Evolutionary conservation across 1,284 basidiomycete genomes (phyloP), one percentile per base, ranked within the genome.

Genomic region (Fomitopsis palustris): DNA sequence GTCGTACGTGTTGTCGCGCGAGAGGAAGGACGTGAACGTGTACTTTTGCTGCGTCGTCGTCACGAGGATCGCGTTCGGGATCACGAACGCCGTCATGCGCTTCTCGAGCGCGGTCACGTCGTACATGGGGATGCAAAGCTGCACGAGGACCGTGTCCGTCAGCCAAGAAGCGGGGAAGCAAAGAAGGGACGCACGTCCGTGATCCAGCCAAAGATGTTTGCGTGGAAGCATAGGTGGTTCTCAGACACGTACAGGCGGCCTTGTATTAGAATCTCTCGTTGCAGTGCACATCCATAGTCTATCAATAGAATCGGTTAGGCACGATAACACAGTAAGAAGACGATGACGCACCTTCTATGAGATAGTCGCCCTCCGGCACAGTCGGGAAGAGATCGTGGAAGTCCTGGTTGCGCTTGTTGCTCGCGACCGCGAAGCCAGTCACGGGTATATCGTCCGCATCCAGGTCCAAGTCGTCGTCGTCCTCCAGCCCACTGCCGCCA

Each of bases 171-270:
- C n/a, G n/a, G 3, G 25, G 45, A 52, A 21, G 29, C 1, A 23
- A 8, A 58, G 45, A 25, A 58, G 41, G 12, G 29, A 42, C 92
- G 74, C 71, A 95, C 93, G 70, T 97, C 91, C 19, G 96, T 98
- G 59, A 98, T 91, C 96, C 96, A 99, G 49, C 96, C 96, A 74
- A 99, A 97, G 56, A 99, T 98, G 72, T 98, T 99, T 23, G 97
- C 96, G 70, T 99, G 93, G 79, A 99, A 99, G 77, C 94, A 98
- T 17, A 98, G 84, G 71, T 98, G 96, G 74, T 98, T 96, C 75
- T 99, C 97, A 1, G 96, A 98, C 25, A 99, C 93, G 75, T 99
- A 99, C 55, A 99, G 73, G 3, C 96, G 84, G 3, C 96, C 96
- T 79, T 99, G 96, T 33, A 98, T 92, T 29, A 99, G 81, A 65